Percentiles rank a stretch among this genome's conserved stretches.
These are phyloP conservation scores for Xylariomycetidae sp. DNA, from an alignment of 2,329 filamentous ascomycete genomes.

Conservation along the genomic window DNA sequence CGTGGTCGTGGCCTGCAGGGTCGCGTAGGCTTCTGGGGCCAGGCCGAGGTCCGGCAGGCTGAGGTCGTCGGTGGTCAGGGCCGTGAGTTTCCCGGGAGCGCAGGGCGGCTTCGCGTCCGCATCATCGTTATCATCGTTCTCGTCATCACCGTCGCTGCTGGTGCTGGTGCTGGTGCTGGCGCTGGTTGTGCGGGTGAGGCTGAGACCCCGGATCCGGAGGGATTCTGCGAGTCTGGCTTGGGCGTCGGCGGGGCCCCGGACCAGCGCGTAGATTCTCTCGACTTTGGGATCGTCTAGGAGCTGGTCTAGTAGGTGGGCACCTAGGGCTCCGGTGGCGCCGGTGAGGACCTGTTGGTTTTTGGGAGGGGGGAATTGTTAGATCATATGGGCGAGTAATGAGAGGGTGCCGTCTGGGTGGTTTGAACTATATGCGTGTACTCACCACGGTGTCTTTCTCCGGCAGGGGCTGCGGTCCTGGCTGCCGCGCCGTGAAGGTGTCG, in stretches of 20 bases:
- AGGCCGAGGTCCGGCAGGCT: constrained; percentile 35
- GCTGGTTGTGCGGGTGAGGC: constrained; percentile 8
- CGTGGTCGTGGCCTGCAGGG: constrained; percentile 28
- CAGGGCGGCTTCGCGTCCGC: no score
- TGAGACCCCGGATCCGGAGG: constrained; percentile 12
- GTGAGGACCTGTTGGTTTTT: constrained; percentile 27
- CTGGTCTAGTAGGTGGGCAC: constrained; percentile 33
- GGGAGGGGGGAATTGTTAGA: neutral
- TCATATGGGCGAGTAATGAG: neutral
- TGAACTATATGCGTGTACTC: no score
- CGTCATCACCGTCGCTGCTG: no score
- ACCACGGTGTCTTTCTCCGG: constrained; percentile 16
- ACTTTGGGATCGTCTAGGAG: constrained; percentile 32
- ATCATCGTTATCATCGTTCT: no score
- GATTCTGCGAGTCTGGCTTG: constrained; percentile 14
- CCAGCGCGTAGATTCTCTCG: constrained; percentile 32
- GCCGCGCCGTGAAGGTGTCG: constrained; percentile 29
- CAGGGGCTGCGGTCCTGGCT: constrained; percentile 6
- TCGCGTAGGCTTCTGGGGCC: constrained; percentile 18
- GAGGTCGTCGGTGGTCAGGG: constrained; percentile 34
- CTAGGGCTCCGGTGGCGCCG: constrained; percentile 39
- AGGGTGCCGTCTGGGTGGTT: no score
- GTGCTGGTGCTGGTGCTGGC: constrained; percentile 7
- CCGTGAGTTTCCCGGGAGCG: constrained; percentile 31
- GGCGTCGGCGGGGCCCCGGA: constrained; percentile 22